Base-by-base conservation (phyloP, 805 yeast genomes). In the Metschnikowia vanudenii region DNA sequence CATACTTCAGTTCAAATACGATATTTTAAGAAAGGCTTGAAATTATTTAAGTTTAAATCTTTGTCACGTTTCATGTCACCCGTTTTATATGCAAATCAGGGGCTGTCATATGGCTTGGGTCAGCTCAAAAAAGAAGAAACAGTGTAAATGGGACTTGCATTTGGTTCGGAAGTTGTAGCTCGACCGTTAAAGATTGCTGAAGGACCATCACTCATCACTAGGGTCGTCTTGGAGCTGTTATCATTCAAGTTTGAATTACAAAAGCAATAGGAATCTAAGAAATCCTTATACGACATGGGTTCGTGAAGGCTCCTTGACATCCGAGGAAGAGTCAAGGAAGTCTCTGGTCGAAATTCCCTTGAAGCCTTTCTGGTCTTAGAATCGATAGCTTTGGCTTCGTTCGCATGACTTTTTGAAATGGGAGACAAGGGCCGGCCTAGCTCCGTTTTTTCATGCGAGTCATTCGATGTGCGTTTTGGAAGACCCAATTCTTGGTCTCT, bases 211-310 rank as follows among this genome's bases (percentile, higher is more conserved):
- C 58, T 54, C 52, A 54, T 39, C 32, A 54, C 56, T 20, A 48
- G 43, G 4, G 56, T 54, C 3, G 55, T 41, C 33, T 44, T 45
- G 16, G 55, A 59, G 18, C 53, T 50, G 17, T 57, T 53, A 30
- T 52, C 55, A 8, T 48, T 49, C n/a, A 51, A 38, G n/a, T 55
- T 53, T 3, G 63, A 40, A 10, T 66, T 55, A 46, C 77, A 82
- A 55, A 83, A 83, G 53, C 88, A 83, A 56, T 79, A 83, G 24
- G 78, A 74, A 40, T 81, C 81, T 42, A 83, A 62, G 17, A 82
- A 62, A 47, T 81, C 79, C 52, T 77, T 75, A 56, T 82, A 82
- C 1, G 81, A 68, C 54, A 75, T 73, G 4, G 84, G 74, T 53
- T 79, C 71, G 43, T 76, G 43, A 2, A 33, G 37, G 26, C 44